Base-by-base conservation (phyloP, 805 yeast genomes). In the Wickerhamomyces canadensis region DNA sequence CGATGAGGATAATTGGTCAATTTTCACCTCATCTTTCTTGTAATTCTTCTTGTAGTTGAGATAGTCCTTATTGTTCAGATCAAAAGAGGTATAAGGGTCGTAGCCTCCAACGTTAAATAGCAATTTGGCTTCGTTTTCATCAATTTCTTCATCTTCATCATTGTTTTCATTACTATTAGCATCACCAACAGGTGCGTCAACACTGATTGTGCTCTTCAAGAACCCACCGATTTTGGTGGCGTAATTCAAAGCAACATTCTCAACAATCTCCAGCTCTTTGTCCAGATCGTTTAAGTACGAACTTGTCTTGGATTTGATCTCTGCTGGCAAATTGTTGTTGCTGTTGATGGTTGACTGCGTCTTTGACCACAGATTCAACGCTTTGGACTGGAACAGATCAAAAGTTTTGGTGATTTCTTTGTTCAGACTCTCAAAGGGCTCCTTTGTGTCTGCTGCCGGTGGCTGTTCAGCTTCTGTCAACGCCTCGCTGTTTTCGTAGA, bases 271-370 rank as follows among this genome's bases (percentile, higher is more conserved):
- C 32, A 89, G 65, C 47, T 78, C 80, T 45, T 74, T 62, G 57
- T 88, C 97, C 42, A 89, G 67, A 7, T 75, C 72, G 44, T 85
- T 89, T 34, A 88, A 64, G 35, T 73, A 76, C 32, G 68, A 70
- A 47, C 83, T 86, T 7, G 88, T 79, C 44, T 66, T 60, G 32
- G 32, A 11, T 28, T 45, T 52, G 16, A 48, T 48, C n/a, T 16
- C 27, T n/a, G n/a, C n/a, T n/a, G n/a, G 8, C 22, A 7, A 22
- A 11, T 13, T 10, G 29, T 19, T 27, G 36, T 25, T 22, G 31
- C 43, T 34, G 42, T 41, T 37, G 24, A 22, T 34, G 15, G 25
- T 33, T 19, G 17, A 15, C 21, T 12, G 22, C 13, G 48, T 43
- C 15, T 37, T 44, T 17, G 35, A 47, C 52, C 70, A 65, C 39